Evolutionary conservation across 805 yeast genomes (phyloP), one percentile per base, ranked within the genome.

Genomic region (Priceomyces haplophilus): DNA sequence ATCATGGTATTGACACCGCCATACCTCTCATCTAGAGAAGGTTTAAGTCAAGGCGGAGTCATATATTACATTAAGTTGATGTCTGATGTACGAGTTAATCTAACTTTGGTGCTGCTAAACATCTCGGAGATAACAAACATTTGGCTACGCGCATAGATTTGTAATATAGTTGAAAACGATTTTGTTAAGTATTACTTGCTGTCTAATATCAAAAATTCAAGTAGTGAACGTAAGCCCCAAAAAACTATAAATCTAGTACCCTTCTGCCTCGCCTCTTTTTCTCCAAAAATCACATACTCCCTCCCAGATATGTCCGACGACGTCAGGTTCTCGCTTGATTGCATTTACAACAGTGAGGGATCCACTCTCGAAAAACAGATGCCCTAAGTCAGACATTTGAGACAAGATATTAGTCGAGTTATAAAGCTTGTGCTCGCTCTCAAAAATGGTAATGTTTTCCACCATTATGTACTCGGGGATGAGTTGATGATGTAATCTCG

Each of bases 251-350:
- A 6, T 21, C 43, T 53, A 84, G 48, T 78, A 82, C 0, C 88
- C 93, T 42, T 75, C 80, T 11, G 89, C 85, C 34, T 65, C 72
- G 6, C 95, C 96, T 37, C 83, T 65, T 59, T 90, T 90, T 44
- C 98, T 71, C 96, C 97, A 91, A 59, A 65, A 87, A 60, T 91
- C 98, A 52, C 88, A 74, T 8, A 89, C 96, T 1, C 95, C 97
- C 41, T 80, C 78, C 67, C 84, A 64, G 45, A 68, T 51, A 15
- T 34, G 24, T 1, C 41, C 65, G 45, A 45, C 69, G 51, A 37
- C 66, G 59, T 13, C 82, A 74, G 0, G 77, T 85, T 53, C 79
- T 76, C 80, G 82, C 31, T 54, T 55, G 20, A 71, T 65, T 1
- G 62, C 75, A 49, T 71, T 71, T 74, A 70, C 67, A 0, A 71